Conservation (phyloP, 2,329 filamentous ascomycete species). For the Aspergillus nomiae region DNA sequence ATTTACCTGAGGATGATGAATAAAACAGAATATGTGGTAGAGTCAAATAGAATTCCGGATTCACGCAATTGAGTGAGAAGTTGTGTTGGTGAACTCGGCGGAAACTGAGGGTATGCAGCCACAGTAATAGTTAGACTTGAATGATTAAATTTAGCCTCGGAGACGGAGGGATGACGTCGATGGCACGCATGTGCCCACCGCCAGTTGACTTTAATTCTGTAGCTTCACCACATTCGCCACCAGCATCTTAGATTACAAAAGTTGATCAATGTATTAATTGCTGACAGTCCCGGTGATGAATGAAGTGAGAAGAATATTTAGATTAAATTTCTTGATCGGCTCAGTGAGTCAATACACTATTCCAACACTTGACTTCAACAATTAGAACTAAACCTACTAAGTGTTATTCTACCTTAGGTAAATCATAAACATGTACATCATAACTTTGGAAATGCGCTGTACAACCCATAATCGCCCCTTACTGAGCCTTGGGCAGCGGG, state of each 20-base stretch:
- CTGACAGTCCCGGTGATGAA: too few species aligned
- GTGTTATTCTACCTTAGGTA: not conserved
- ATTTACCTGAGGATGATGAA: not conserved
- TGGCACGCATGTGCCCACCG: not conserved
- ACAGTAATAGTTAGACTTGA: not conserved
- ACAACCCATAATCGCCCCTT: constrained; percentile 9
- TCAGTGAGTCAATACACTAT: not conserved
- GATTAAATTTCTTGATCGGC: not conserved
- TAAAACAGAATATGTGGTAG: not conserved
- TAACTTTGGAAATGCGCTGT: constrained; percentile 7
- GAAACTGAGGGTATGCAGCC: not conserved
- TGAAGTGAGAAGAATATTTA: not conserved
- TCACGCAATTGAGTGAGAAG: not conserved
- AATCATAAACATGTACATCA: constrained; percentile 8
- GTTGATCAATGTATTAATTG: too few species aligned
- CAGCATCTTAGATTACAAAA: not conserved
- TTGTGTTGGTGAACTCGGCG: not conserved
- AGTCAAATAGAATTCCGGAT: not conserved
- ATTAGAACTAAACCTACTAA: not conserved
- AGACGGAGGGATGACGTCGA: not conserved
- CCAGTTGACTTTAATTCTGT: not conserved
- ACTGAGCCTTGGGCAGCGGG: constrained; percentile 33
- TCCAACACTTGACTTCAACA: not conserved
- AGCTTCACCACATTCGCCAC: not conserved
- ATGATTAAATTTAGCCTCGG: not conserved